Evolutionary conservation across 306 rosid species (phyloP), one percentile per base, ranked within the genome.

Genomic region (Lablab purpureus): DNA sequence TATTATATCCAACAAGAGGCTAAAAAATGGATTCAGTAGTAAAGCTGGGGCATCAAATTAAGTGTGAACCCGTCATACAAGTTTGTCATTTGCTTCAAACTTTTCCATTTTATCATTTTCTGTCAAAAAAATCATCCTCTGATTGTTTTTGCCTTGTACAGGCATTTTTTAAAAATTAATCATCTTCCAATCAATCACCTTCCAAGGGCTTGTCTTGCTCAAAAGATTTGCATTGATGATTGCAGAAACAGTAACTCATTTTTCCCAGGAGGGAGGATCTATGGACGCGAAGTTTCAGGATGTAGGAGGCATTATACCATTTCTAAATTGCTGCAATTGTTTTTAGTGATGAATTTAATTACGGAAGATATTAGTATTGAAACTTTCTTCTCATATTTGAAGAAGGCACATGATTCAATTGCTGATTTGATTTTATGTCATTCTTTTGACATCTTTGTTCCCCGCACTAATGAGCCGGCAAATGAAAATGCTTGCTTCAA

Each of bases 1-100:
- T 79, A 90, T 95, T 45, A 80, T 95, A 70, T 92, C 97, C 85
- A 84, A 75, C 91, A 95, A 95, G 94, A 92, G 91, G 90, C 94
- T 81, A 46, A 88, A 87, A 67, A 91, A 85, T 76, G 94, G 87
- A 85, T 88, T 87, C 87, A 75, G 89, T 67, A 85, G 87, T 80
- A 85, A 82, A 89, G 89, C 85, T 54, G 81, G 80, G 90, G 85
- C 89, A 84, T 79, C 93, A 80, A 90, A 84, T 71, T 47, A 76
- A 84, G 77, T 84, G 73, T 51, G 66, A 47, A 49, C 67, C 56
- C 59, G 41, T 41, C 32, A 14, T 47, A 60, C 79, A 34, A 81
- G 86, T 83, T 81, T 80, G 76, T 78, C 77, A 73, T 79, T 80
- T 70, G 84, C 87, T 62, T 76, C 85, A 23, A 72, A 72, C 81